Conservation (phyloP, 331 rosid species). For the Rosa hybrid region DNA sequence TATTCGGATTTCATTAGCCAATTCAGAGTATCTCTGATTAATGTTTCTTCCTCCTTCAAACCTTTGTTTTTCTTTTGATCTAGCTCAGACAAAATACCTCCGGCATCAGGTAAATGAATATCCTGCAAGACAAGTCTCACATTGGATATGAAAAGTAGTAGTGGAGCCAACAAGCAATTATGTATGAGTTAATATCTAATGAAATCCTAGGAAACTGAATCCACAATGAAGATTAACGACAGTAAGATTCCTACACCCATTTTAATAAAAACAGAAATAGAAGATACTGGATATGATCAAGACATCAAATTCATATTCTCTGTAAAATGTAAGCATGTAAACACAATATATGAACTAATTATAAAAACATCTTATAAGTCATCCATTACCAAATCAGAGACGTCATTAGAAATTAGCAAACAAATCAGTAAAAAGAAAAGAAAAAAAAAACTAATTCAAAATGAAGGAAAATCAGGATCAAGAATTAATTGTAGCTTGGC, state of each 20-base stretch:
- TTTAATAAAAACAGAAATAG: neutral
- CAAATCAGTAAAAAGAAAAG: neutral
- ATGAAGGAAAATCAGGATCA: neutral
- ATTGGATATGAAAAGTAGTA: neutral
- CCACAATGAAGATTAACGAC: neutral
- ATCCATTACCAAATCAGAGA: neutral
- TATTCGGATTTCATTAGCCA: neutral
- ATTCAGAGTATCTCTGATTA: neutral
- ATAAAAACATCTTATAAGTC: neutral
- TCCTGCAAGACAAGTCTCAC: constrained; percentile 5
- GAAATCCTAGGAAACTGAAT: neutral
- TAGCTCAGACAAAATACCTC: neutral
- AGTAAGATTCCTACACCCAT: neutral
- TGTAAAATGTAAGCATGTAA: neutral
- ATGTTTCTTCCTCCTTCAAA: constrained; percentile 12
- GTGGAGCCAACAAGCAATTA: neutral
- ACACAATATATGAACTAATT: neutral
- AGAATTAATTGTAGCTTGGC: neutral
- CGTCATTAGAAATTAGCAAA: neutral
- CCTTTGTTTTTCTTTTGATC: neutral
- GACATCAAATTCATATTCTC: neutral
- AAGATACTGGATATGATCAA: neutral
- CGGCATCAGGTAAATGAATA: neutral
- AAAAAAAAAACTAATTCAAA: neutral
- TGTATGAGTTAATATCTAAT: neutral